phyloP scores from a whole-genome alignment of 345 rosid species.

The Anacardium occidentale region DNA sequence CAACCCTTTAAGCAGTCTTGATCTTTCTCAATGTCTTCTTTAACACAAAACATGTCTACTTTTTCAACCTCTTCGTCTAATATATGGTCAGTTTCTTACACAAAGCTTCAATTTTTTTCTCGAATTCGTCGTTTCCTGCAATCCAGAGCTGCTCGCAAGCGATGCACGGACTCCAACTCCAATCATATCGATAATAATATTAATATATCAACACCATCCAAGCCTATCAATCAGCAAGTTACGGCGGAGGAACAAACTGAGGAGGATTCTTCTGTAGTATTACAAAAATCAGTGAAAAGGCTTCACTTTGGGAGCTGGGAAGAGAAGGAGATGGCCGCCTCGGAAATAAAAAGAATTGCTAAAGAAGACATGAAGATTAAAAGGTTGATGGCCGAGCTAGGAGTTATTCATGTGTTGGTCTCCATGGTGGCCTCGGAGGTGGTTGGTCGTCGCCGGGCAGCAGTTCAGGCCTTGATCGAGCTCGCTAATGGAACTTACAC shows the following conservation, averaged over 20 bases:
- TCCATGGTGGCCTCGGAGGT: constrained; percentile 56
- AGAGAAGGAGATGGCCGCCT: constrained; percentile 69
- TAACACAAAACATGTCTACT: constrained; percentile 18
- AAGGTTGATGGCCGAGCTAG: constrained; percentile 81
- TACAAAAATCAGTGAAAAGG: constrained; percentile 79
- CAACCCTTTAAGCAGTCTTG: constrained; percentile 21
- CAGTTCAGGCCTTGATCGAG: constrained; percentile 73
- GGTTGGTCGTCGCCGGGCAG: constrained; percentile 43
- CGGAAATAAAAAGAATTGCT: constrained; percentile 62
- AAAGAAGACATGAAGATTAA: constrained; percentile 51
- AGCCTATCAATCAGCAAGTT: background rate
- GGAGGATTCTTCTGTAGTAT: constrained; percentile 38
- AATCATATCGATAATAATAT: constrained; percentile 25
- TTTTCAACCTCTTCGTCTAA: constrained; percentile 37
- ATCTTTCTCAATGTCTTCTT: constrained; percentile 24
- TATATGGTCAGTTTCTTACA: constrained; percentile 40
- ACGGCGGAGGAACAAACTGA: constrained; percentile 17
- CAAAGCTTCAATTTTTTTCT: constrained; percentile 54
- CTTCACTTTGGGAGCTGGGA: constrained; percentile 80
- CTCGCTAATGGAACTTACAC: constrained; percentile 74
- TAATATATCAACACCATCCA: constrained; percentile 16
- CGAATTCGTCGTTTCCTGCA: constrained; percentile 58
- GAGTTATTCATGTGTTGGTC: constrained; percentile 76
- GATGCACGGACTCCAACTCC: constrained; percentile 8
- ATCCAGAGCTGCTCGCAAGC: constrained; percentile 45